These are phyloP conservation scores for Rubia yunnanensis DNA, from an alignment of 257 asterid genomes.

Conservation along the genomic window DNA sequence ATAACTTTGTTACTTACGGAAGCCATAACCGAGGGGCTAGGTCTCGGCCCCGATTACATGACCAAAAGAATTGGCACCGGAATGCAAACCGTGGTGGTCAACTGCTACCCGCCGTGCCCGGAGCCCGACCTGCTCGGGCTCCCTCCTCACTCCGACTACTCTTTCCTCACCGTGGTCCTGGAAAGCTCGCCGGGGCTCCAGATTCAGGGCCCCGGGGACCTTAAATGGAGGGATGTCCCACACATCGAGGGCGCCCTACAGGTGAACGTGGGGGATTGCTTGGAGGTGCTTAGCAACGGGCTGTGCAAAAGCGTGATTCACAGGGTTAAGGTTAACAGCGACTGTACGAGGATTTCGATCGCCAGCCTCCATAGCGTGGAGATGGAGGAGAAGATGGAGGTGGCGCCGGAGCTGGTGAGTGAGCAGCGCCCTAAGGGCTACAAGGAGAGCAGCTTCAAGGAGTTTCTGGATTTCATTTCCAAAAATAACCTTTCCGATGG, in stretches of 20 bases:
- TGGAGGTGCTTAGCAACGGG: constrained; percentile 48
- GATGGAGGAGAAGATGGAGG: constrained; percentile 36
- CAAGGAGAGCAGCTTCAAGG: constrained; percentile 36
- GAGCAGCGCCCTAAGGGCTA: constrained; percentile 23
- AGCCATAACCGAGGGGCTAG: constrained; percentile 35
- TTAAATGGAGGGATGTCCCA: constrained; percentile 27
- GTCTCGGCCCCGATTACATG: constrained; percentile 33
- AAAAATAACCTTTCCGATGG: constrained; percentile 32
- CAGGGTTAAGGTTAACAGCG: constrained; percentile 18
- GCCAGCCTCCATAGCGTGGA: constrained; percentile 40
- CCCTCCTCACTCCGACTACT: constrained; percentile 45
- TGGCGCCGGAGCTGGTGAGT: constrained; percentile 29
- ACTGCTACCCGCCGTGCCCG: constrained; percentile 42
- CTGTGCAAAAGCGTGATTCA: constrained; percentile 32
- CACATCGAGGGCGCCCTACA: constrained; percentile 10
- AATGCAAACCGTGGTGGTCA: constrained; percentile 34
- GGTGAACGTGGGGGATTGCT: constrained; percentile 43
- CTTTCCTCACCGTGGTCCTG: constrained; percentile 32
- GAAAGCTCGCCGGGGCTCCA: constrained; percentile 31
- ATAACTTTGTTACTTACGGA: constrained; percentile 19
- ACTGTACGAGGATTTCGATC: constrained; percentile 30
- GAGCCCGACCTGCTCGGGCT: constrained; percentile 34
- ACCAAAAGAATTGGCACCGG: constrained; percentile 23
- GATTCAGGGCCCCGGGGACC: constrained; percentile 13
- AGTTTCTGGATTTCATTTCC: constrained; percentile 32